Percentiles rank a stretch among this genome's conserved stretches.
These are phyloP conservation scores for Knufia fluminis DNA, from an alignment of 2,329 filamentous ascomycete genomes.

Conservation along the genomic window DNA sequence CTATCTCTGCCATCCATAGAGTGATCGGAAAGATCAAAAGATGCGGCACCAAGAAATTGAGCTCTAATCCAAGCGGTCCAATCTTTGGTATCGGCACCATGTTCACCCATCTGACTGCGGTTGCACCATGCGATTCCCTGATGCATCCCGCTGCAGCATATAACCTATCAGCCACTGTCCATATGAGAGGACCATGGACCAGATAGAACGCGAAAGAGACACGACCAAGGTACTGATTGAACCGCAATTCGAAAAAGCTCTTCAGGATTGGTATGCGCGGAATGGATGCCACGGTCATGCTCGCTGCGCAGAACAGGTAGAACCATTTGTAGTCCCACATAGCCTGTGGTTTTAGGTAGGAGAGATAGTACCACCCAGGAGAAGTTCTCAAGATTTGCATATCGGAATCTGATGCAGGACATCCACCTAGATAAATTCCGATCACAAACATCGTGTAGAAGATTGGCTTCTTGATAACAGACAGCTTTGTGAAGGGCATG, in stretches of 20 bases:
- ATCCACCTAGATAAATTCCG: conserved; percentile 51
- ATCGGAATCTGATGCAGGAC: conserved; percentile 46
- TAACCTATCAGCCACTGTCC: conserved; percentile 51
- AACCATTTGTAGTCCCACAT: conserved; percentile 61
- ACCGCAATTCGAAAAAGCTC: conserved; percentile 32
- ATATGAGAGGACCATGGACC: conserved; percentile 38
- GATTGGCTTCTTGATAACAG: conserved; percentile 43
- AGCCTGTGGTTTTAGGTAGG: conserved; percentile 50
- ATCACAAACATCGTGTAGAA: conserved; percentile 45
- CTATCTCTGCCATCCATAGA: conserved; percentile 48
- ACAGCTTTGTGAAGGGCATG: conserved; percentile 36
- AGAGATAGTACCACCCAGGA: conserved; percentile 18
- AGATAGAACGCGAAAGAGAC: conserved; percentile 42
- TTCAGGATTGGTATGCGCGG: conserved; percentile 51
- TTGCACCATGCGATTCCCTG: conserved; percentile 40
- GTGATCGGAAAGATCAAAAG: conserved; percentile 52
- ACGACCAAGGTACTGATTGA: conserved; percentile 39
- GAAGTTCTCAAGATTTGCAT: conserved; percentile 15
- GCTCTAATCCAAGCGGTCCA: conserved; percentile 53
- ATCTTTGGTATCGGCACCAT: conserved; percentile 44
- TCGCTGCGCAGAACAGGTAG: conserved; percentile 54
- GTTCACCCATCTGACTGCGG: conserved; percentile 50
- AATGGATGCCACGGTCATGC: conserved; percentile 46
- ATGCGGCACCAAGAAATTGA: conserved; percentile 52
- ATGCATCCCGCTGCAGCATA: conserved; percentile 53